Percentiles rank a stretch among this genome's conserved stretches.
Evolutionary conservation across 2,329 filamentous ascomycete genomes (phyloP).

Genomic region (Colletotrichum cordylinicola): DNA sequence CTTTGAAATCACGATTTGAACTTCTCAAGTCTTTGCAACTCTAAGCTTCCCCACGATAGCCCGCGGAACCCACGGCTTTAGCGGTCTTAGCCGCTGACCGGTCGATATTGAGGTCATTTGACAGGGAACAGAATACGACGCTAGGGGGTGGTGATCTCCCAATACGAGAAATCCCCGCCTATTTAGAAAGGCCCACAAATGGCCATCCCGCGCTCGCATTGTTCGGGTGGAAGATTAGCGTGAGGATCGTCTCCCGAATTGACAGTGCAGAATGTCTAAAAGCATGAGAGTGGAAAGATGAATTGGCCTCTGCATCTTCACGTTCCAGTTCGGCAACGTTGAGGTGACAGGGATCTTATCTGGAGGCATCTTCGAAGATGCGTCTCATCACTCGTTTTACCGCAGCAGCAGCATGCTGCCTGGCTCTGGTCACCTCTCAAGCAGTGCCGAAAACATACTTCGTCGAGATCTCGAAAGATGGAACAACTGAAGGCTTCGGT

Average conservation of each 20-base stretch:
- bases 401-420: neutral
- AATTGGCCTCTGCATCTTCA: neutral
- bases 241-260: neutral
- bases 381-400: neutral
- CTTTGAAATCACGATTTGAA: neutral
- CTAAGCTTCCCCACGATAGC: neutral
- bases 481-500: neutral
- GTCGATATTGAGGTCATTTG: neutral
- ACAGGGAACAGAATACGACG: neutral
- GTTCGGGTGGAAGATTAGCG: neutral
- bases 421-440: neutral
- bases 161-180: neutral
- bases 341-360: neutral
- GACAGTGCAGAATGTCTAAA: neutral
- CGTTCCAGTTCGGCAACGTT: neutral
- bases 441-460: conserved; percentile 2
- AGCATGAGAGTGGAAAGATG: neutral
- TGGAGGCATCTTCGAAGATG: neutral
- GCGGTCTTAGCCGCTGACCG: neutral
- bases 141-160: neutral
- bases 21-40: neutral
- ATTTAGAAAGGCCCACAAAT: neutral
- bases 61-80: neutral
- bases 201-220: neutral
- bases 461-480: neutral